Evolutionary conservation across 768 basidiomycete species (phyloP).

Genomic region (Heimioporus sp.): DNA sequence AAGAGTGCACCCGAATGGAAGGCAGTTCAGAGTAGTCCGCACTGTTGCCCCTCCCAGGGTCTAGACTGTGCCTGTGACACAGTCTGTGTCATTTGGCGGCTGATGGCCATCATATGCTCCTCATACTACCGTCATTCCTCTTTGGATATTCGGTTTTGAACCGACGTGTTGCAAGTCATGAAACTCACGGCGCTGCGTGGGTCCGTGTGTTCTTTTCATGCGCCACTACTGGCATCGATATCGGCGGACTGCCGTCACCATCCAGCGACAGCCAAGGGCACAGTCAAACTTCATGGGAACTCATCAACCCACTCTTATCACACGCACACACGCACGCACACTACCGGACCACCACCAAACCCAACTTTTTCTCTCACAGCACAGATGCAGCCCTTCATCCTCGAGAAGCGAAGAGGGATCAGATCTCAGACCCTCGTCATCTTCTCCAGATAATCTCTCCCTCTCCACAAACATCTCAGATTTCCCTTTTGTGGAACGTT

Average conservation of each 20-base stretch:
- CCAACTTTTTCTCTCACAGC: slow-evolving; percentile 5
- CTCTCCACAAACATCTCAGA: neutral
- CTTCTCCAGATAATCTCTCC: slow-evolving; percentile 2
- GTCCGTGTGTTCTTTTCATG: slow-evolving; percentile 2
- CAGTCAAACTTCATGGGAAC: neutral
- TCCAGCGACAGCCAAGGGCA: no score
- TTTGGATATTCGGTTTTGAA: neutral
- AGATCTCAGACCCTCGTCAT: slow-evolving; percentile 7
- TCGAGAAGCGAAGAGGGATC: slow-evolving; percentile 3
- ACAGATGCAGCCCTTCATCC: neutral
- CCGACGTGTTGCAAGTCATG: neutral
- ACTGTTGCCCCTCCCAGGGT: neutral
- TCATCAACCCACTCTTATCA: neutral
- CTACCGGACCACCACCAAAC: neutral
- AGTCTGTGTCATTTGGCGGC: slow-evolving; percentile 25
- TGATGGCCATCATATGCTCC: slow-evolving; percentile 15
- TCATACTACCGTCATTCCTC: slow-evolving; percentile 5
- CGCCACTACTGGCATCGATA: slow-evolving; percentile 18
- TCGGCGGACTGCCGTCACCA: no score
- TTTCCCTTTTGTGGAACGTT: slow-evolving; percentile 6
- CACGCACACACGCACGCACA: neutral
- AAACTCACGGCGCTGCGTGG: slow-evolving; percentile 15
- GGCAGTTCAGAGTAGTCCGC: neutral
- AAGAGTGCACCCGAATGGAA: no score
- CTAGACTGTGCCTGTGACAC: slow-evolving; percentile 17